Evolutionary conservation across 225 moss, liverwort and hornwort species (phyloP).

Genomic region (Asterella californica): DNA sequence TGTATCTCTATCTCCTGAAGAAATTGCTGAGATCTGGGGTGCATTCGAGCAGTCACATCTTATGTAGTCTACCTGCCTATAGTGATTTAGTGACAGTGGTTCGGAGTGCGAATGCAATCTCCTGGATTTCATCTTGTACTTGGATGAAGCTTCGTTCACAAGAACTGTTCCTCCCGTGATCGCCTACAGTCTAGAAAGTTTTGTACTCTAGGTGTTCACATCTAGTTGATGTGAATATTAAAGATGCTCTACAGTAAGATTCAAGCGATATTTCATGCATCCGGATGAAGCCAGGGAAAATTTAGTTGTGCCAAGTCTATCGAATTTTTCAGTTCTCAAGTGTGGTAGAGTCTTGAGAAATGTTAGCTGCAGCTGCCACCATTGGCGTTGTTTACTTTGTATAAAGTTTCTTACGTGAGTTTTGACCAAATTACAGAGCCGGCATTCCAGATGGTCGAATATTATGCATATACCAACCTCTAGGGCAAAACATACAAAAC

Average conservation of each 20-base stretch:
- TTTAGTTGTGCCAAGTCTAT: background rate
- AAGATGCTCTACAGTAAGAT: background rate
- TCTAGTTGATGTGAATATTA: background rate
- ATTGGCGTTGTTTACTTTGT: background rate
- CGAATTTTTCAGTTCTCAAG: background rate
- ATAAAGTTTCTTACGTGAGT: background rate
- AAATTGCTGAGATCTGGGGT: slow-evolving; percentile 40
- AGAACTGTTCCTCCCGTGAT: background rate
- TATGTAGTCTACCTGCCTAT: background rate
- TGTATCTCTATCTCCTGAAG: slow-evolving; percentile 28
- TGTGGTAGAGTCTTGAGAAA: background rate
- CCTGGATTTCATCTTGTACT: background rate
- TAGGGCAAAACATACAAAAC: too few relatives aligned
- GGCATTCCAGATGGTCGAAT: too few relatives aligned
- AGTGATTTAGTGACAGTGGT: background rate
- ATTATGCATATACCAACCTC: too few relatives aligned
- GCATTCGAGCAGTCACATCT: slow-evolving; percentile 32
- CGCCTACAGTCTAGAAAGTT: background rate
- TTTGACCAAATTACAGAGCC: background rate
- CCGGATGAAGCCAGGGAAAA: background rate
- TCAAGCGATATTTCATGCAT: background rate
- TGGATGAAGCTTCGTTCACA: background rate
- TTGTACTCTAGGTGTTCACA: background rate
- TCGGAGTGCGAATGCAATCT: background rate
- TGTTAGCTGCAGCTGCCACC: background rate